phyloP scores from a whole-genome alignment of 1,284 basidiomycete species.

The Cryptococcus amylolentus region DNA sequence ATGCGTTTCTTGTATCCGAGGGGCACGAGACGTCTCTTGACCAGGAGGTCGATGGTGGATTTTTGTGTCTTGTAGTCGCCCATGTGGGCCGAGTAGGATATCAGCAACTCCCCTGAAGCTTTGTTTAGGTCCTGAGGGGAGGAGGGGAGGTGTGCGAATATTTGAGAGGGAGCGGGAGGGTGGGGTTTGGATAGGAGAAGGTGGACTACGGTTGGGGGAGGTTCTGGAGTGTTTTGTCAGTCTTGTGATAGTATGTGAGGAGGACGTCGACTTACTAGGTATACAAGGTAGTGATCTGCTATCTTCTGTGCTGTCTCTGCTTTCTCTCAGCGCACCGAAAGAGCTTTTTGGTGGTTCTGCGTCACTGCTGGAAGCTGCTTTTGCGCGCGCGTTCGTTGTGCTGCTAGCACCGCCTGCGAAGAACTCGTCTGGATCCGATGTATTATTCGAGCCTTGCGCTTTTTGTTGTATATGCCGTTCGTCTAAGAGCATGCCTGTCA shows the following conservation, averaged over 20 bases:
- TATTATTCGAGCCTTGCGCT: too few species aligned
- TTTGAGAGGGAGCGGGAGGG: conserved; percentile 7
- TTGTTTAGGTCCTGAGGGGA: conserved; percentile 4
- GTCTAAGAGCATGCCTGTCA: not conserved
- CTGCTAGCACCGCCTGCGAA: too few species aligned
- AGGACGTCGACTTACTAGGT: not conserved
- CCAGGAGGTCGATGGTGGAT: conserved; percentile 6
- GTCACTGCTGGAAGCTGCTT: too few species aligned
- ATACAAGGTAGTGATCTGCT: not conserved
- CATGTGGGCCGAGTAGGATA: conserved; percentile 8
- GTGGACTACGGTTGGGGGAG: conserved; percentile 4
- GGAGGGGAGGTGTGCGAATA: conserved; percentile 5
- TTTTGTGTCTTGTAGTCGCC: conserved; percentile 9
- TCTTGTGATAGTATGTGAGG: not conserved
- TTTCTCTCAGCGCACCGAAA: not conserved
- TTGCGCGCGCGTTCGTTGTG: too few species aligned
- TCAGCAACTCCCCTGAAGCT: conserved; percentile 3
- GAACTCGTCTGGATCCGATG: too few species aligned
- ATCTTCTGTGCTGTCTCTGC: not conserved
- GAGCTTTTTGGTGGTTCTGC: too few species aligned
- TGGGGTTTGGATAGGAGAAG: conserved; percentile 4
- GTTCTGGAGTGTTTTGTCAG: not conserved
- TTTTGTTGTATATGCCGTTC: not conserved
- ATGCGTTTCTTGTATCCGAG: not conserved
- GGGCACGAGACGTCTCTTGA: conserved; percentile 5